A percentile compares a stretch with the other conserved stretches of the same genome.
Evolutionary conservation across 2,329 filamentous ascomycete species (phyloP).

Genomic region (Ceratocystis cubensis): DNA sequence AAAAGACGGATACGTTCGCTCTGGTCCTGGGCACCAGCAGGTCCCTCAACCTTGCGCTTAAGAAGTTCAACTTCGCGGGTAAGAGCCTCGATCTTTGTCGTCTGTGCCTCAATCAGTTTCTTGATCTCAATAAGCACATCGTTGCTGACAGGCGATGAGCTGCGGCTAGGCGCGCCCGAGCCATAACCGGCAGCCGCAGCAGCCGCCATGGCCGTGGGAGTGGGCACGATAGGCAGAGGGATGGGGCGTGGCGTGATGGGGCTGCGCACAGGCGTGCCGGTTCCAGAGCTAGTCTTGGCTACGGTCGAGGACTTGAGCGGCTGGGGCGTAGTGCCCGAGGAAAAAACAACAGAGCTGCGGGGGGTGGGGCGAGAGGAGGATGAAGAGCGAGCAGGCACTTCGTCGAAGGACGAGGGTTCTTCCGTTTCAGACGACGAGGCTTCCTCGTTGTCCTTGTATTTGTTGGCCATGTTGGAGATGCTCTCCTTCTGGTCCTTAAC

Average conservation of each 20-base stretch:
- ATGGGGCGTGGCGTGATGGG: slow-evolving; percentile 25
- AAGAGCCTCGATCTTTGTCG: slow-evolving; percentile 57
- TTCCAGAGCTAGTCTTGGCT: slow-evolving; percentile 23
- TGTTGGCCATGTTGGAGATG: slow-evolving; percentile 72
- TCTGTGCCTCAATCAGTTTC: slow-evolving; percentile 65
- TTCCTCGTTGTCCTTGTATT: slow-evolving; percentile 62
- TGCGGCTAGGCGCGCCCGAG: slow-evolving; percentile 15
- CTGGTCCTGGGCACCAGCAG: slow-evolving; percentile 42
- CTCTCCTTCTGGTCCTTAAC: slow-evolving; percentile 79
- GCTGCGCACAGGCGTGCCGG: slow-evolving; percentile 26
- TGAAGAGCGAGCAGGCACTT: slow-evolving; percentile 52
- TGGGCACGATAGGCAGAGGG: slow-evolving; percentile 26
- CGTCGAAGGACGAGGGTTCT: slow-evolving; percentile 71
- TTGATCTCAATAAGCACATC: slow-evolving; percentile 65
- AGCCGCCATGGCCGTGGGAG: slow-evolving; percentile 27
- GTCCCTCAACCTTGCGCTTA: slow-evolving; percentile 58
- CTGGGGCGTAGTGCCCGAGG: slow-evolving; percentile 19
- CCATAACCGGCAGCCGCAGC: slow-evolving; percentile 22
- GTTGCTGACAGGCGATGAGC: slow-evolving; percentile 34
- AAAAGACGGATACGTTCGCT: slow-evolving; percentile 55
- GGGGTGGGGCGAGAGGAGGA: slow-evolving; percentile 17
- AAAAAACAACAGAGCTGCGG: slow-evolving; percentile 18
- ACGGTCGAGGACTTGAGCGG: slow-evolving; percentile 20
- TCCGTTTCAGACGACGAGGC: slow-evolving; percentile 44
- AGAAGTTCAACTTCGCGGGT: slow-evolving; percentile 65